phyloP scores from a whole-genome alignment of 345 rosid species.

The Atalantia buxifolia region DNA sequence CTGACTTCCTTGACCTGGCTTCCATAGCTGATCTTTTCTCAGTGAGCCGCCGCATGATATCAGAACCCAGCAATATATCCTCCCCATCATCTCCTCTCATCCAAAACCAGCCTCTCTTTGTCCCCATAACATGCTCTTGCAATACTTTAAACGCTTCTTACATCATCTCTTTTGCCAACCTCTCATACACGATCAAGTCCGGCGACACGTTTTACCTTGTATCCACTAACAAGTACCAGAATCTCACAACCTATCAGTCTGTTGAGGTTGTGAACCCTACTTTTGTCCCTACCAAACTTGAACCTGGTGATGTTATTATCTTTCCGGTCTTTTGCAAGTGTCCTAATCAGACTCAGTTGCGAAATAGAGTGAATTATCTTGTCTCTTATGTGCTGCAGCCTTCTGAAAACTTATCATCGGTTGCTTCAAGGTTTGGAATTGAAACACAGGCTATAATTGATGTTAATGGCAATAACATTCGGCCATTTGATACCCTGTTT shows the following conservation, averaged over 20 bases:
- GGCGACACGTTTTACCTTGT: slow-evolving; percentile 44
- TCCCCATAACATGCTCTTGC: slow-evolving; percentile 65
- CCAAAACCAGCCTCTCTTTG: slow-evolving; percentile 45
- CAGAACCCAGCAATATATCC: slow-evolving; percentile 61
- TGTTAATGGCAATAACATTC: slow-evolving; percentile 37
- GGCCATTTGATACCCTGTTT: slow-evolving; percentile 45
- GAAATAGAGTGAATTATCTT: slow-evolving; percentile 29
- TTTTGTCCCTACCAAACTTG: slow-evolving; percentile 37
- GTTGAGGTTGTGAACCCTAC: slow-evolving; percentile 58
- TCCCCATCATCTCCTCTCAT: slow-evolving; percentile 43
- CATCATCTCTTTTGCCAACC: slow-evolving; percentile 47
- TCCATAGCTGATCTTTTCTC: slow-evolving; percentile 62
- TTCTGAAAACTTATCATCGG: slow-evolving; percentile 44
- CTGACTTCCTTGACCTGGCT: slow-evolving; percentile 49
- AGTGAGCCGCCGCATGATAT: slow-evolving; percentile 54
- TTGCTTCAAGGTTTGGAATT: slow-evolving; percentile 54
- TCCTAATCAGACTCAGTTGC: slow-evolving; percentile 39
- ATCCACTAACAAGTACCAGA: slow-evolving; percentile 33
- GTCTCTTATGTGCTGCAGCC: slow-evolving; percentile 67
- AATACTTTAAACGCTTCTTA: slow-evolving; percentile 26
- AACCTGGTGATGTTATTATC: slow-evolving; percentile 30
- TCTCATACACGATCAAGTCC: slow-evolving; percentile 34
- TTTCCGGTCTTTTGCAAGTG: slow-evolving; percentile 72
- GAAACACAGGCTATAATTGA: slow-evolving; percentile 29
- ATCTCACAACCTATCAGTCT: slow-evolving; percentile 64